A percentile compares a stretch with the other conserved stretches of the same genome.
Evolutionary conservation across 495 filamentous ascomycete genomes (phyloP).

Genomic region (Hypomontagnella monticulosa): DNA sequence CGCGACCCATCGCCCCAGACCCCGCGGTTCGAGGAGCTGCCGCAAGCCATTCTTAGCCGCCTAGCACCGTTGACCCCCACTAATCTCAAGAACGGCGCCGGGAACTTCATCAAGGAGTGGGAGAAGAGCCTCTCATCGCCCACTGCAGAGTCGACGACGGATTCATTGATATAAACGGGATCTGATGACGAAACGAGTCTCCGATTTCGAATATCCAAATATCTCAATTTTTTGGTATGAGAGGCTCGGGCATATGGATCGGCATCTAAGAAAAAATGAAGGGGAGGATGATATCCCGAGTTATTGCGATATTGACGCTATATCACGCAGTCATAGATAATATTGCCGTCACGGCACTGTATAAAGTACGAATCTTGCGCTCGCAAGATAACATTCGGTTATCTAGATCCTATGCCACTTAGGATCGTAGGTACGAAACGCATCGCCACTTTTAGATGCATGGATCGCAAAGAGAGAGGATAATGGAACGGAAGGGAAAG

Average conservation of each 20-base stretch:
- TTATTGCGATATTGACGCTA: neutral
- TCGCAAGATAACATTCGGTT: constrained; percentile 13
- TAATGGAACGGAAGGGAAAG: neutral
- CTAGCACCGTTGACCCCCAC: constrained; percentile 70
- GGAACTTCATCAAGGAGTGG: constrained; percentile 81
- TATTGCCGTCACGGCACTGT: neutral
- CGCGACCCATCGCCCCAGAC: constrained; percentile 43
- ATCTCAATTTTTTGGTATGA: too few relatives aligned
- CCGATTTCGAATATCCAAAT: too few relatives aligned
- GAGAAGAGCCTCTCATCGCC: constrained; percentile 61
- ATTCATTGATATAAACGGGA: neutral
- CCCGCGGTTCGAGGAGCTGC: constrained; percentile 68
- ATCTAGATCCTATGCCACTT: too few relatives aligned
- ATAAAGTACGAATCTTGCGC: neutral
- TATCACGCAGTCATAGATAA: constrained; percentile 4
- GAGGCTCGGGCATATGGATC: neutral
- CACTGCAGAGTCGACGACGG: constrained; percentile 18
- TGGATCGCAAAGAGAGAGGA: constrained; percentile 3
- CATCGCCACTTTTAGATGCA: too few relatives aligned
- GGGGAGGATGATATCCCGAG: neutral
- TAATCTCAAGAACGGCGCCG: constrained; percentile 74
- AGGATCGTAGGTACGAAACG: too few relatives aligned
- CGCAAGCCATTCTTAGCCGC: constrained; percentile 63
- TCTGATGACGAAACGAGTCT: too few relatives aligned
- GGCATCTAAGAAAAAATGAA: constrained; percentile 1